phyloP scores from a whole-genome alignment of 2,329 filamentous ascomycete species.

The Eurotiales sp. region DNA sequence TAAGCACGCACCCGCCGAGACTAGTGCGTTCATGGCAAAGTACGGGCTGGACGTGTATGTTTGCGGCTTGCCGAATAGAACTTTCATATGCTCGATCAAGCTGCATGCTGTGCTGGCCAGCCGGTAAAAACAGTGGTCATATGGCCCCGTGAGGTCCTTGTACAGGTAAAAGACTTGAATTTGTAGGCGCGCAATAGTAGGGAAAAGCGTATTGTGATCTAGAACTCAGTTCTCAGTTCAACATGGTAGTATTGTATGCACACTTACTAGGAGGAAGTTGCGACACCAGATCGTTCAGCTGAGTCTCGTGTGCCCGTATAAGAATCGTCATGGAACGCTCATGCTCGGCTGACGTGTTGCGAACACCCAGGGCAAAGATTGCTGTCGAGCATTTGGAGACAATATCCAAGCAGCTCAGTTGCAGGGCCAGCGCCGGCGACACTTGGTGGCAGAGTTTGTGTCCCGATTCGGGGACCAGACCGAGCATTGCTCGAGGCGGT shows the following conservation, averaged over 20 bases:
- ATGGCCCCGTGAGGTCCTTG: constrained; percentile 27
- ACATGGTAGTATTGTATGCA: not conserved
- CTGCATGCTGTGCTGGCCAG: constrained; percentile 28
- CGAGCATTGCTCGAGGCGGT: constrained; percentile 29
- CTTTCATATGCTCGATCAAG: constrained; percentile 28
- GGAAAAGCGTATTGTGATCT: constrained; percentile 32
- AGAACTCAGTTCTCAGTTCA: not conserved
- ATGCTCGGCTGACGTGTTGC: constrained; percentile 35
- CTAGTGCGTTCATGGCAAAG: constrained; percentile 27
- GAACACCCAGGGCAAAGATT: constrained; percentile 36
- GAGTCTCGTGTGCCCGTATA: constrained; percentile 33
- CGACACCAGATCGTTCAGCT: constrained; percentile 34
- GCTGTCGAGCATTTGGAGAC: constrained; percentile 34
- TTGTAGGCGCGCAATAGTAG: constrained; percentile 27
- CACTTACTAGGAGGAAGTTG: constrained; percentile 29
- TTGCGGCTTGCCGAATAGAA: constrained; percentile 19
- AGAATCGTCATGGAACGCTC: constrained; percentile 36
- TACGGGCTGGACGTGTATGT: constrained; percentile 24
- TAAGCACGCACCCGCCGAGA: constrained; percentile 30
- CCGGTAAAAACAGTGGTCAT: constrained; percentile 24
- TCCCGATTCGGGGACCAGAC: constrained; percentile 34
- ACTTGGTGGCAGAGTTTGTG: constrained; percentile 33
- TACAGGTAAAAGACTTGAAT: constrained; percentile 36
- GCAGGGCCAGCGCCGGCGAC: constrained; percentile 29
- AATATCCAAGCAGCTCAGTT: constrained; percentile 36